phyloP scores from a whole-genome alignment of 2,329 filamentous ascomycete genomes.

The Botrytis aclada region DNA sequence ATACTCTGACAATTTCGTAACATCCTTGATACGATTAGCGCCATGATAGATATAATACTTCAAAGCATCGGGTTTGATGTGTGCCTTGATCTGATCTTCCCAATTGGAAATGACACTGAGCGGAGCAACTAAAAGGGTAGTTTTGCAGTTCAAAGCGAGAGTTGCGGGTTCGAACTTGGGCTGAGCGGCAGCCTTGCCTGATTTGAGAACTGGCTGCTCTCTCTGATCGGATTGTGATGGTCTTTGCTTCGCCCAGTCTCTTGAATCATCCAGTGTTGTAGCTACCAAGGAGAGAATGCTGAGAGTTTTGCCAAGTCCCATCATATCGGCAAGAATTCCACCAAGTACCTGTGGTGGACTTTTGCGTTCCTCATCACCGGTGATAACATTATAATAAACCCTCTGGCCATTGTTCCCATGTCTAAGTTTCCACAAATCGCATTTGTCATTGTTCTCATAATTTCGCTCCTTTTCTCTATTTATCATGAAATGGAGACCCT shows the following conservation, averaged over 20 bases:
- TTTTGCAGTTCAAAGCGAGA: constrained; percentile 65
- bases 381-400: constrained; percentile 81
- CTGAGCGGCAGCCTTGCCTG: constrained; percentile 32
- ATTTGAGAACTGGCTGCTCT: constrained; percentile 33
- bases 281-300: constrained; percentile 79
- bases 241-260: constrained; percentile 54
- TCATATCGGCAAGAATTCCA: constrained; percentile 79
- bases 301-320: constrained; percentile 84
- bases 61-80: constrained; percentile 63
- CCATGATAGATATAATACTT: constrained; percentile 87
- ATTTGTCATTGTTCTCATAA: constrained; percentile 56
- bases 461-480: constrained; percentile 67
- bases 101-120: constrained; percentile 91
- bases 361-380: constrained; percentile 58
- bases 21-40: constrained; percentile 66
- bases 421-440: constrained; percentile 71
- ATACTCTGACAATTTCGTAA: constrained; percentile 64
- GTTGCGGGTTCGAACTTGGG: constrained; percentile 38
- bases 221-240: constrained; percentile 42
- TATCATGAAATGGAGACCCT: constrained; percentile 83
- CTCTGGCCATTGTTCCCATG: constrained; percentile 54
- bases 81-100: constrained; percentile 86
- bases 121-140: constrained; percentile 84
- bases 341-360: constrained; percentile 66
- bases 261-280: constrained; percentile 60